phyloP scores from a whole-genome alignment of 306 rosid genomes.

The Carpinus viminea region DNA sequence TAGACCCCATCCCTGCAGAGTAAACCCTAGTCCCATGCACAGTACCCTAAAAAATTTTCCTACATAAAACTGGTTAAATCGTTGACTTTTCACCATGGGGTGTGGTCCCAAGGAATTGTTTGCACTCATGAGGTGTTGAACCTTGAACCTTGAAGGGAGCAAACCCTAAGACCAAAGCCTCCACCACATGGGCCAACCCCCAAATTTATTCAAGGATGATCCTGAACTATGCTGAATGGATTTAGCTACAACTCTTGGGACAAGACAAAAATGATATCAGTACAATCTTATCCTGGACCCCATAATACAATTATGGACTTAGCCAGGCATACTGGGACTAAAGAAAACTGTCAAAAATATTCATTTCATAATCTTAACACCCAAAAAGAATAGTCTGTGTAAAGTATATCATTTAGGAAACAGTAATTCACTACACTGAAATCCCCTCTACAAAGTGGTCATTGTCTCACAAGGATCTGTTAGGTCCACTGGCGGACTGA shows the following conservation, averaged over 20 bases:
- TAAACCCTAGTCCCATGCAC: too few species aligned
- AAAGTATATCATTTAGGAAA: neutral
- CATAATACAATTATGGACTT: slow-evolving; percentile 10
- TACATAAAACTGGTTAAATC: too few species aligned
- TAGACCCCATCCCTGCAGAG: too few species aligned
- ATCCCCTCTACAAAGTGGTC: neutral
- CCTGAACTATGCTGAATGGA: neutral
- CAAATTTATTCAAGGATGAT: neutral
- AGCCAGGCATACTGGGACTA: neutral
- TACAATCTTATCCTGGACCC: neutral
- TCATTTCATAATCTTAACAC: neutral
- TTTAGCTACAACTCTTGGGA: neutral
- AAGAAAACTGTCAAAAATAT: neutral
- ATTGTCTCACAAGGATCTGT: slow-evolving; percentile 4
- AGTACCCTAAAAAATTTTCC: too few species aligned
- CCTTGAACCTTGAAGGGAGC: too few species aligned
- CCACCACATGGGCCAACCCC: too few species aligned
- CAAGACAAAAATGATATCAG: neutral
- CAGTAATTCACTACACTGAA: neutral
- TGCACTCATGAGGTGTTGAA: too few species aligned
- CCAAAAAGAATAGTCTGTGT: neutral
- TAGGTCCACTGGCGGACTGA: neutral
- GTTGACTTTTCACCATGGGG: too few species aligned
- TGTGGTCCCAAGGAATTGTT: too few species aligned
- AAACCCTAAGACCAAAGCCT: too few species aligned